phyloP scores from a whole-genome alignment of 2,329 filamentous ascomycete species.

The Fusarium sp. region DNA sequence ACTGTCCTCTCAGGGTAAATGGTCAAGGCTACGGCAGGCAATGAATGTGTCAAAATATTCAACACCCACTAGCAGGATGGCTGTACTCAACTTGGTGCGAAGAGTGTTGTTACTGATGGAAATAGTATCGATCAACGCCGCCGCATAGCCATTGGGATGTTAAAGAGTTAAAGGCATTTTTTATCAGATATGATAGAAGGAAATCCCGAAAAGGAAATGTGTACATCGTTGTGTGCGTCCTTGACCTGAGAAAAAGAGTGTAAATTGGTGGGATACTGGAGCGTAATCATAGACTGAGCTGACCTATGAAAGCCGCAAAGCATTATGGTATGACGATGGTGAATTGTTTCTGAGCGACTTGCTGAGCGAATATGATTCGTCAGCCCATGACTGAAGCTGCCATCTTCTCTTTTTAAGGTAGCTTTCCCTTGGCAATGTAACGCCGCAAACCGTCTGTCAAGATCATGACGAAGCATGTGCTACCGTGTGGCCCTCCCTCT shows the following conservation, averaged over 20 bases:
- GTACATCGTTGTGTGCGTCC: conserved; percentile 14
- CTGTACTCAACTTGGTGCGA: conserved; percentile 20
- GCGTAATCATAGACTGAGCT: background rate
- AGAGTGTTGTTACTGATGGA: conserved; percentile 15
- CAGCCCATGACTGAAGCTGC: conserved; percentile 4
- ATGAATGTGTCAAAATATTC: conserved; percentile 11
- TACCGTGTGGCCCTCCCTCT: conserved; percentile 11
- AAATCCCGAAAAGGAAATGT: conserved; percentile 10
- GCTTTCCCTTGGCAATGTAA: conserved; percentile 26
- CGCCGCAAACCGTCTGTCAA: conserved; percentile 26
- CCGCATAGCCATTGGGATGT: background rate
- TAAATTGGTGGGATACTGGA: background rate
- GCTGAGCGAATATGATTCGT: conserved; percentile 7
- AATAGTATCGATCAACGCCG: conserved; percentile 10
- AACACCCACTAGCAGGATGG: background rate
- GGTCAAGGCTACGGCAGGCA: conserved; percentile 12
- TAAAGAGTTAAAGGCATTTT: background rate
- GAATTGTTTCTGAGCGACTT: conserved; percentile 12
- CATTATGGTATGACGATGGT: conserved; percentile 1
- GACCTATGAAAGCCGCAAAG: background rate
- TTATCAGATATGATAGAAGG: conserved; percentile 31
- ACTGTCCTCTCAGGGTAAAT: conserved; percentile 22
- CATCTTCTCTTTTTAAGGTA: conserved; percentile 9
- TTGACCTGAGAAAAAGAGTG: conserved; percentile 1
- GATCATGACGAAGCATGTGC: conserved; percentile 41